Percentiles rank a stretch among this genome's conserved stretches.
Evolutionary conservation across 148 eudicot species (phyloP).

Genomic region (Cornus controversa): DNA sequence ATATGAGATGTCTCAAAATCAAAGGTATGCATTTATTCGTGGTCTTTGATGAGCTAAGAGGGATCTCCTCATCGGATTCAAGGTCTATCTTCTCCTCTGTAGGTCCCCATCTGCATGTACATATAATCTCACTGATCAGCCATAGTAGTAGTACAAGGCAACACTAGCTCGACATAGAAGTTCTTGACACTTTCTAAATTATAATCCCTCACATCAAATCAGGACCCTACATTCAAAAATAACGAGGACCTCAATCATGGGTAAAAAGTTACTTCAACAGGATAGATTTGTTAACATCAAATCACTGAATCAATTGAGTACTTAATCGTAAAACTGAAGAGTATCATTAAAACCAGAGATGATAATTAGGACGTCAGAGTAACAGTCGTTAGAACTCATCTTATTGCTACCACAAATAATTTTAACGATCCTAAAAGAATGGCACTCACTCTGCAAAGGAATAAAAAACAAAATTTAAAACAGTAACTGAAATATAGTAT

Average conservation of each 20-base stretch:
- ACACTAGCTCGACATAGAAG: slow-evolving; percentile 4
- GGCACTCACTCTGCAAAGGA: neutral
- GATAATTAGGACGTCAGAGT: slow-evolving; percentile 1
- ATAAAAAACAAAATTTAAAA: neutral
- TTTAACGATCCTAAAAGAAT: neutral
- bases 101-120: slow-evolving; percentile 54
- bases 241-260: neutral
- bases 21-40: too few relatives aligned
- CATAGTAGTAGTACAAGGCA: slow-evolving; percentile 9
- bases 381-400: neutral
- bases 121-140: slow-evolving; percentile 8
- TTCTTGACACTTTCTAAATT: neutral
- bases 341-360: neutral
- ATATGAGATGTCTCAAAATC: too few relatives aligned
- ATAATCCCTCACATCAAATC: neutral
- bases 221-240: neutral
- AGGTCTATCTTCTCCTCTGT: slow-evolving; percentile 54
- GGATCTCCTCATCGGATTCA: slow-evolving; percentile 67
- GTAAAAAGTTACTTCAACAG: neutral
- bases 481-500: neutral
- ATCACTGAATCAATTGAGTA: neutral
- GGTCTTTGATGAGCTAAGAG: too few relatives aligned
- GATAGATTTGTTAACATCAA: neutral
- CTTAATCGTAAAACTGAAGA: neutral
- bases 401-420: neutral